Evolutionary conservation across 2,329 filamentous ascomycete genomes (phyloP).

Genomic region (Daldinia eschscholtzii): DNA sequence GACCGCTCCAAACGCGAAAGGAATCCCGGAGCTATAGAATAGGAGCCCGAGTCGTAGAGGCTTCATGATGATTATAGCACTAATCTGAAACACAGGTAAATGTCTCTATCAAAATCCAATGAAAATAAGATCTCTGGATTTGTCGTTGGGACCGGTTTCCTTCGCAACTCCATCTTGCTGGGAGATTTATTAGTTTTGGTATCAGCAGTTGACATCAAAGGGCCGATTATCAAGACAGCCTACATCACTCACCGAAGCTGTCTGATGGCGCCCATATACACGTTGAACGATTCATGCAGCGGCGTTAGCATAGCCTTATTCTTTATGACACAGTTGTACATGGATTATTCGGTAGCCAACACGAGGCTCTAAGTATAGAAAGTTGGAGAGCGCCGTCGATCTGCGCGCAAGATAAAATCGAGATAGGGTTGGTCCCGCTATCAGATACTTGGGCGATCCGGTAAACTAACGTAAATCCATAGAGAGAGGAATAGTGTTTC

Average conservation of each 20-base stretch:
- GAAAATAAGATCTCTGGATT: background rate
- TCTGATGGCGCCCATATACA: background rate
- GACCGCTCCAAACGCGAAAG: constrained; percentile 20
- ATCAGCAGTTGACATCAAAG: background rate
- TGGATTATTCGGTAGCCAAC: background rate
- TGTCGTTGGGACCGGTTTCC: background rate
- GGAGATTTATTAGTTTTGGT: constrained; percentile 16
- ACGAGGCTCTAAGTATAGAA: constrained; percentile 6
- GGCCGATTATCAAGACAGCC: background rate
- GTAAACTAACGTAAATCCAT: constrained; percentile 1
- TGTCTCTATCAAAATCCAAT: background rate
- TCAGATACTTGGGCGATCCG: background rate
- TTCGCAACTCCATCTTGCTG: constrained; percentile 1
- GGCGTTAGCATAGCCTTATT: background rate
- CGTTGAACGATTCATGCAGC: constrained; percentile 1
- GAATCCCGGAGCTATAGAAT: constrained; percentile 7
- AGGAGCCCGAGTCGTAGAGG: background rate
- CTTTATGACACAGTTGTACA: background rate
- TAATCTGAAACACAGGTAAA: background rate
- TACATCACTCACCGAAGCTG: constrained; percentile 5
- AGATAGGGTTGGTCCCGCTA: constrained; percentile 1
- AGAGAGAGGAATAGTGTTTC: background rate
- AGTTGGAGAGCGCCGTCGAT: background rate
- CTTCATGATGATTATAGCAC: constrained; percentile 4
- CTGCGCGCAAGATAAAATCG: background rate